A percentile compares a stretch with the other conserved stretches of the same genome.
These are phyloP conservation scores for Rhodotorula babjevae DNA, from an alignment of 768 basidiomycete genomes.

Conservation along the genomic window DNA sequence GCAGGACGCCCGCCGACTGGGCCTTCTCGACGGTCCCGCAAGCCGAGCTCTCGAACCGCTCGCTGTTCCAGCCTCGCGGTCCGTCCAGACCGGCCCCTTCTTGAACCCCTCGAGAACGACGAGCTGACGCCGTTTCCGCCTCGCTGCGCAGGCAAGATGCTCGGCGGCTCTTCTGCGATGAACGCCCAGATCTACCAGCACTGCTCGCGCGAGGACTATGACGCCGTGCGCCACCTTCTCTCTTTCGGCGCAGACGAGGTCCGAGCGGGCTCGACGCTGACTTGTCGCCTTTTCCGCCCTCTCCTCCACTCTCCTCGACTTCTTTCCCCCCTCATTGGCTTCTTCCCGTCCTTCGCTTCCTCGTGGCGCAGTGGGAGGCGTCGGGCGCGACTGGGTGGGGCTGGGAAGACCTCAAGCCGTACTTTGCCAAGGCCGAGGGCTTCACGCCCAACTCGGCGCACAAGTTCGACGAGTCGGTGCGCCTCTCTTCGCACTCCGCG, in stretches of 20 bases:
- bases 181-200: conserved; percentile 38
- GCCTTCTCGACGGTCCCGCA: conserved; percentile 23
- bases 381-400: conserved; percentile 34
- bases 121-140: background rate
- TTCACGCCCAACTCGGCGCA: conserved; percentile 25
- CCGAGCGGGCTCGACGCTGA: too few relatives aligned
- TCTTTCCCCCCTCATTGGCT: background rate
- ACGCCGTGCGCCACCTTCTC: conserved; percentile 14
- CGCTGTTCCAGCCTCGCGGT: conserved; percentile 29
- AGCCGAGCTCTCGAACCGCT: conserved; percentile 4
- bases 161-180: conserved; percentile 35
- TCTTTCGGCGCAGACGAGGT: too few relatives aligned
- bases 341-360: background rate
- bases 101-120: too few relatives aligned
- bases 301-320: background rate
- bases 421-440: conserved; percentile 36
- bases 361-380: conserved; percentile 15
- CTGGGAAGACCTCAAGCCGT: conserved; percentile 28
- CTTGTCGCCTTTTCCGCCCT: background rate
- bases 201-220: conserved; percentile 36
- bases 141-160: conserved; percentile 30
- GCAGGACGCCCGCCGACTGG: conserved; percentile 34
- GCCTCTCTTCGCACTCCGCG: background rate
- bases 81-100: too few relatives aligned
- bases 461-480: conserved; percentile 22